Evolutionary conservation across 192 early-diverging fungal species (phyloP), one percentile per base, ranked within the genome.

Genomic region (Chytriomyces sp.): DNA sequence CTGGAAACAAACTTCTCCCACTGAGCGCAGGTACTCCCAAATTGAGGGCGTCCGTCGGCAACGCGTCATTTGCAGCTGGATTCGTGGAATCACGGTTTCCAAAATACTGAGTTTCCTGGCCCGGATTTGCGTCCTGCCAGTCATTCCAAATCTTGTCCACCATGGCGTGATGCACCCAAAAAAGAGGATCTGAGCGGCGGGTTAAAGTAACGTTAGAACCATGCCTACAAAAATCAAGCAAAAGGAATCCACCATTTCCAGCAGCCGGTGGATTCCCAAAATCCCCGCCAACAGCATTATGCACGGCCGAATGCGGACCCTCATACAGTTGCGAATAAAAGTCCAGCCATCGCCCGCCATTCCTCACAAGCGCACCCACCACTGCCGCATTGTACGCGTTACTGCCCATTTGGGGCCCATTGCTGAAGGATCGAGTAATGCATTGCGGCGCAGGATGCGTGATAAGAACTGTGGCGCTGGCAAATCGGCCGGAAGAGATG

Each of bases 111-210:
- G 33, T 28, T 1, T 22, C 65, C 5, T n/a, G 30, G 17, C 5
- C 6, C 14, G 60, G 60, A n/a, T 66, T 44, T 64, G 12, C 17
- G 2, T 72, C 7, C 33, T 72, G 70, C 70, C 70, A 72, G 6
- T 57, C 36, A 17, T n/a, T 22, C 70, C 70, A 72, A 28, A 89
- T 75, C 70, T 81, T 82, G 80, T 90, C 89, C 39, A 89, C 77
- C 81, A 82, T 82, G 54, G 80, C 78, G 75, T 90, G 89, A 70
- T 90, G 89, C 28, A 90, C 66, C 64, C 81, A 89, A 75, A 90
- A 90, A 72, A 86, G 75, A 52, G 86, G 87, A 74, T 90, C 89
- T 70, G 17, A 19, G 19, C 17, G 0, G 17, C 8, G n/a, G 22
- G 1, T 19, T 7, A 67, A 8, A 36, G 31, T 17, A 2, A 41